Conservation (phyloP, 2,329 filamentous ascomycete genomes). For the Amylocarpus encephaloides region DNA sequence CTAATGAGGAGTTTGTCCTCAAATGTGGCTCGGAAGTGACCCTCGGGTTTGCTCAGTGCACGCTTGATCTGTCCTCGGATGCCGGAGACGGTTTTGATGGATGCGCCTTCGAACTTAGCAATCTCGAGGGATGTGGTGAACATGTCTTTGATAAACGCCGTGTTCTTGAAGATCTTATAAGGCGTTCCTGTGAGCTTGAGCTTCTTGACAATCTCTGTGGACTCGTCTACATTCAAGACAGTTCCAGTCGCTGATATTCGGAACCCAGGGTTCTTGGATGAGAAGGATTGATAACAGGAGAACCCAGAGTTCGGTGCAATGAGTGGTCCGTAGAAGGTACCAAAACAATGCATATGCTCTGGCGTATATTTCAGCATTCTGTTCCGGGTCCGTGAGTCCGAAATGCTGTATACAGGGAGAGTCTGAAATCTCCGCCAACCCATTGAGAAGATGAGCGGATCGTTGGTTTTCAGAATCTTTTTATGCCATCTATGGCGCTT, state of each 20-base stretch:
- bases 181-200: constrained; percentile 90
- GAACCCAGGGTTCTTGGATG: constrained; percentile 79
- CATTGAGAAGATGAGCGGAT: constrained; percentile 92
- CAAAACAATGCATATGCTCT: constrained; percentile 99
- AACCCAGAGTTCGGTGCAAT: constrained; percentile 96
- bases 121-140: constrained; percentile 90
- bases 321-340: constrained; percentile 88
- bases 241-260: constrained; percentile 91
- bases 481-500: constrained; percentile 99
- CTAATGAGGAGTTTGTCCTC: constrained; percentile 97
- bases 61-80: constrained; percentile 96
- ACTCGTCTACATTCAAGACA: constrained; percentile 89
- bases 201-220: constrained; percentile 98
- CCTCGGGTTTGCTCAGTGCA: constrained; percentile 86
- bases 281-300: constrained; percentile 85
- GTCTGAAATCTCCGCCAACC: constrained; percentile 95
- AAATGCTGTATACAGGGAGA: constrained; percentile 88
- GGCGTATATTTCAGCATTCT: constrained; percentile 99
- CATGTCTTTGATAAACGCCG: constrained; percentile 98
- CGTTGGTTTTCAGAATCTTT: constrained; percentile 97
- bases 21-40: constrained; percentile 93
- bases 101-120: constrained; percentile 94
- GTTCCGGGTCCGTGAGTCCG: constrained; percentile 86
- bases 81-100: constrained; percentile 92
- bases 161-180: constrained; percentile 99